phyloP scores from a whole-genome alignment of 768 basidiomycete species.

The Tylopilus sp. region DNA sequence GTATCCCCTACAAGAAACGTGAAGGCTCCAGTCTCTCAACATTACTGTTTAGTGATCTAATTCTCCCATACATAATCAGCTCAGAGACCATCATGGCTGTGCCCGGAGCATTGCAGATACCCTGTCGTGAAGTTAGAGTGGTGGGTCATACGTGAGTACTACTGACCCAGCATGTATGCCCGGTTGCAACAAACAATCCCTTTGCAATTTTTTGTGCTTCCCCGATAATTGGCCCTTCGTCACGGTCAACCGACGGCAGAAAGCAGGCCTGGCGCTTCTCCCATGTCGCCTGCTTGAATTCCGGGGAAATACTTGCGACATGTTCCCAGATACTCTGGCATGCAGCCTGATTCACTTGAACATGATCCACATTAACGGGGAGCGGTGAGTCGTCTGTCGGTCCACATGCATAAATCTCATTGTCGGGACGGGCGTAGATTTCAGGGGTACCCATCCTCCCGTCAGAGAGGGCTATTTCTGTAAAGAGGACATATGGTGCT shows the following conservation, averaged over 20 bases:
- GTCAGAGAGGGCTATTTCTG: conserved; percentile 54
- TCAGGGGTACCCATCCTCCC: conserved; percentile 48
- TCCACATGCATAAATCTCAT: conserved; percentile 76
- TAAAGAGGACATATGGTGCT: conserved; percentile 80
- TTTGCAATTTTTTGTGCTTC: conserved; percentile 51
- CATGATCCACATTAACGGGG: conserved; percentile 70
- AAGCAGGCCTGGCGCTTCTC: conserved; percentile 71
- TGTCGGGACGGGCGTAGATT: conserved; percentile 68
- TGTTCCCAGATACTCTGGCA: conserved; percentile 55
- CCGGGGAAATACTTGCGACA: conserved; percentile 58
- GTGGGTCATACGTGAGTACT: background rate
- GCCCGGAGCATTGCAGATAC: conserved; percentile 80
- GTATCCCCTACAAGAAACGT: conserved; percentile 34
- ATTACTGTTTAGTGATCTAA: conserved; percentile 53
- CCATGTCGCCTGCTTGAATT: conserved; percentile 51
- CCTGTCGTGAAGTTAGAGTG: conserved; percentile 37
- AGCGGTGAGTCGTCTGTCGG: conserved; percentile 71
- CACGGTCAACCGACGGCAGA: conserved; percentile 55
- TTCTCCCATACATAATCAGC: conserved; percentile 64
- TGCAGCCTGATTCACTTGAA: conserved; percentile 51
- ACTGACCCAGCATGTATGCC: conserved; percentile 78
- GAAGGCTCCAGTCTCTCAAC: conserved; percentile 46
- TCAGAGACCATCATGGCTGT: conserved; percentile 74
- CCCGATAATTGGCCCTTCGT: conserved; percentile 70
- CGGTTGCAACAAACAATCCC: conserved; percentile 69